A percentile compares a stretch with the other conserved stretches of the same genome.
Conservation (phyloP, 2,329 filamentous ascomycete species). For the Arthrobotrys sphaeroides region DNA sequence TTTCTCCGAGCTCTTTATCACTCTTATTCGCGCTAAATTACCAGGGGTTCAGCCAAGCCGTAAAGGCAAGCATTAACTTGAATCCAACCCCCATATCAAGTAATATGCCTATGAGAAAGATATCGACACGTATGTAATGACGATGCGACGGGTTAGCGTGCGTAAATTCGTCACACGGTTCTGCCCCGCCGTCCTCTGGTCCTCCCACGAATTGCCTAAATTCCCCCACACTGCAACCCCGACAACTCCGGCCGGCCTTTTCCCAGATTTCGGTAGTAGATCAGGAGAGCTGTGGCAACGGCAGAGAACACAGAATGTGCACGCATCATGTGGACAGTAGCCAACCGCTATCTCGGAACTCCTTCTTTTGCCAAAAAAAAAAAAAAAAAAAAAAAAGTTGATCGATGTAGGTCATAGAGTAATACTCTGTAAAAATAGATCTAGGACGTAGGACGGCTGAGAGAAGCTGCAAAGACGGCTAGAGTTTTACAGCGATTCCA, state of each 20-base stretch:
- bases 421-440: not conserved
- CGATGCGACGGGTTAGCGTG: not conserved
- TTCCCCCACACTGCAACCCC: conserved; percentile 23
- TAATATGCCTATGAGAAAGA: not conserved
- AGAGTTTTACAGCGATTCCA: not conserved
- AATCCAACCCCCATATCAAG: not conserved
- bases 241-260: conserved; percentile 20
- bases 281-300: conserved; percentile 12
- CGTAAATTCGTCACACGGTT: not conserved
- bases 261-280: not conserved
- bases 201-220: not conserved
- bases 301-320: not conserved
- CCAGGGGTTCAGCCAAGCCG: not conserved
- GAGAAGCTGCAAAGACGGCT: conserved; percentile 2
- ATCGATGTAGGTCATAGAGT: not conserved
- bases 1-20: not conserved
- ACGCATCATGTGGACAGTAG: not conserved
- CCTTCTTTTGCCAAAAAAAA: not conserved
- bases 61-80: not conserved
- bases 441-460: not conserved
- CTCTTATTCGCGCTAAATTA: not conserved
- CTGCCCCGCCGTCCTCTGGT: not conserved
- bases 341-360: not conserved
- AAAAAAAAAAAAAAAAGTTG: not conserved
- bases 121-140: conserved; percentile 12